Conservation (phyloP, 805 yeast genomes). For the Cyberlindnera maritima region DNA sequence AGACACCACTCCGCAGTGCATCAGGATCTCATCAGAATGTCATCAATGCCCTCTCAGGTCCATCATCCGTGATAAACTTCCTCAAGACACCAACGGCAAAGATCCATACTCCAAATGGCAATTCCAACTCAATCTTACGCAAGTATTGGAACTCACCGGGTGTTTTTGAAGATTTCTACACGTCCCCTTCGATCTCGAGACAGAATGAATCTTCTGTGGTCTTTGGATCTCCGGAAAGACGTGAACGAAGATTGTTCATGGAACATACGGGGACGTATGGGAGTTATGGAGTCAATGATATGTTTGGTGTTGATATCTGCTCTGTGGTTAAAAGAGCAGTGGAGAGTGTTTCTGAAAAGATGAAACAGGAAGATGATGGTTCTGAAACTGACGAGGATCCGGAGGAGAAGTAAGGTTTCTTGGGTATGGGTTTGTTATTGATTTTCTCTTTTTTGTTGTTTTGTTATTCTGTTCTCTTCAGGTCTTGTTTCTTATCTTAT, state of each 20-base stretch:
- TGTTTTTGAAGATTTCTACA: conserved; percentile 63
- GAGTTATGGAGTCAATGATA: conserved; percentile 32
- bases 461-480: neutral
- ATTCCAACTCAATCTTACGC: conserved; percentile 39
- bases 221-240: conserved; percentile 36
- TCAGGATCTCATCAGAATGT: conserved; percentile 17
- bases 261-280: conserved; percentile 16
- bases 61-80: conserved; percentile 19
- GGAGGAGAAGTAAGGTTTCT: conserved; percentile 1
- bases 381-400: conserved; percentile 16
- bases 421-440: neutral
- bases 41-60: conserved; percentile 8
- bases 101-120: conserved; percentile 27
- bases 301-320: conserved; percentile 57
- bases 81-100: conserved; percentile 31
- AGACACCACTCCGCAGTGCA: conserved; percentile 34
- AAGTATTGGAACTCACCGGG: conserved; percentile 66
- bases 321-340: conserved; percentile 47
- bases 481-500: neutral
- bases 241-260: conserved; percentile 11
- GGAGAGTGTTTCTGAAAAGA: conserved; percentile 21
- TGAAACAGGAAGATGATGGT: conserved; percentile 5
- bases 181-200: conserved; percentile 41
- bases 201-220: conserved; percentile 31
- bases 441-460: neutral